These are phyloP conservation scores for Verticillium nonalfalfae DNA, from an alignment of 2,329 filamentous ascomycete species.

Conservation along the genomic window DNA sequence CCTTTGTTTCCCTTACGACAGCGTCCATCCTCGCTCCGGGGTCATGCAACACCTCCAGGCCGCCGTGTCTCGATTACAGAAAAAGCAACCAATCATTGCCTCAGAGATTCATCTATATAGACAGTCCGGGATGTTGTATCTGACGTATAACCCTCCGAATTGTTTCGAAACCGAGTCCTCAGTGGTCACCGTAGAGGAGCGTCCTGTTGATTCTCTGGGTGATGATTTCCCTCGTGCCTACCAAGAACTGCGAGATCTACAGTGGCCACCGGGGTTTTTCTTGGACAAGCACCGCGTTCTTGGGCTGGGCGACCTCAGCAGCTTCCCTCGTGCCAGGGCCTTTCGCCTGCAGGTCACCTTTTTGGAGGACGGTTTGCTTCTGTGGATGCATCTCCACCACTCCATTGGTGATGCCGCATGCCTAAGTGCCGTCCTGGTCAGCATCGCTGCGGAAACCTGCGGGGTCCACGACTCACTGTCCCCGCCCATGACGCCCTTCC, in stretches of 20 bases:
- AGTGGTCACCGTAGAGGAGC: not conserved
- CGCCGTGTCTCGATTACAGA: not conserved
- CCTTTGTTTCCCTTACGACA: not conserved
- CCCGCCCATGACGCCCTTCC: constrained; percentile 5
- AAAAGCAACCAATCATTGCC: not conserved
- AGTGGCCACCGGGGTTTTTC: not conserved
- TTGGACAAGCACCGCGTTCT: not conserved
- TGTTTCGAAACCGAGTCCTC: not conserved
- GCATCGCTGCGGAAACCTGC: constrained; percentile 27
- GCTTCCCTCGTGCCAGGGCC: not conserved
- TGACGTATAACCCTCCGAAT: not conserved
- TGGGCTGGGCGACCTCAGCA: not conserved
- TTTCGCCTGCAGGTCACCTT: constrained; percentile 26
- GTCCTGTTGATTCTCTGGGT: not conserved
- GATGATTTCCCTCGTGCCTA: not conserved
- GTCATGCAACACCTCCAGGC: not conserved
- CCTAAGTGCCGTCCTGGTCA: constrained; percentile 29
- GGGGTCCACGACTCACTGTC: constrained; percentile 15
- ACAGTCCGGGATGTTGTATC: not conserved
- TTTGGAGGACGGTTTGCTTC: constrained; percentile 30
- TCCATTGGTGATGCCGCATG: constrained; percentile 34
- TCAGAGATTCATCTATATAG: not conserved
- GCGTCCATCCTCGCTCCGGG: not conserved
- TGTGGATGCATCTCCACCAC: constrained; percentile 34
- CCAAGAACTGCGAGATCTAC: not conserved